Percentiles rank a stretch among this genome's conserved stretches.
phyloP scores from a whole-genome alignment of 768 basidiomycete genomes.

The Mycena amicta region DNA sequence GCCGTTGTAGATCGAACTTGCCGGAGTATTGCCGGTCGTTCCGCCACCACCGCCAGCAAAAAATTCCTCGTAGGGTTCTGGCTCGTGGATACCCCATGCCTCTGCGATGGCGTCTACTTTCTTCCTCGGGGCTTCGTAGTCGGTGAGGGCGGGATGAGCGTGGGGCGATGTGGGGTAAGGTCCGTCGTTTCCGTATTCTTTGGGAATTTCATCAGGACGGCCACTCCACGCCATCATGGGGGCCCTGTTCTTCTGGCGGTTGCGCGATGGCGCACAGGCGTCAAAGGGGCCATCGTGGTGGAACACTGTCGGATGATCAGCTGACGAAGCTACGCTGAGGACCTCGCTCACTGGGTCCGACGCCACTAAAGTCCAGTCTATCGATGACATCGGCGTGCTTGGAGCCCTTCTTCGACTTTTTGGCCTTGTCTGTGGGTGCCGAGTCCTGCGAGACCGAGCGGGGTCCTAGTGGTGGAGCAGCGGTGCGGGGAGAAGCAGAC shows the following conservation, averaged over 20 bases:
- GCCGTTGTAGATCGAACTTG: conserved; percentile 72
- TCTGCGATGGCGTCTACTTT: conserved; percentile 88
- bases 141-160: conserved; percentile 50
- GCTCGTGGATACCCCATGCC: conserved; percentile 92
- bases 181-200: conserved; percentile 37
- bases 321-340: conserved; percentile 14
- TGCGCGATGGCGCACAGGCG: conserved; percentile 88
- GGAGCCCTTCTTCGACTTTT: conserved; percentile 65
- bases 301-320: conserved; percentile 60
- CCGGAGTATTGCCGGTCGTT: conserved; percentile 55
- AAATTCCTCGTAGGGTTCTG: conserved; percentile 90
- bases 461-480: conserved; percentile 37
- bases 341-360: conserved; percentile 69
- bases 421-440: conserved; percentile 39
- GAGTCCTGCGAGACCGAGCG: conserved; percentile 54
- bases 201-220: conserved; percentile 42
- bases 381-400: conserved; percentile 89
- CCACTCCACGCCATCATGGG: conserved; percentile 80
- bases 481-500: conserved; percentile 23
- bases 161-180: conserved; percentile 55
- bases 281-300: conserved; percentile 94
- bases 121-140: conserved; percentile 68
- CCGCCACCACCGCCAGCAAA: conserved; percentile 73
- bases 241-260: conserved; percentile 75
- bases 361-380: conserved; percentile 82